Evolutionary conservation across 371 early-diverging fungal species (phyloP), one percentile per base, ranked within the genome.

Genomic region (Circinella umbellata): DNA sequence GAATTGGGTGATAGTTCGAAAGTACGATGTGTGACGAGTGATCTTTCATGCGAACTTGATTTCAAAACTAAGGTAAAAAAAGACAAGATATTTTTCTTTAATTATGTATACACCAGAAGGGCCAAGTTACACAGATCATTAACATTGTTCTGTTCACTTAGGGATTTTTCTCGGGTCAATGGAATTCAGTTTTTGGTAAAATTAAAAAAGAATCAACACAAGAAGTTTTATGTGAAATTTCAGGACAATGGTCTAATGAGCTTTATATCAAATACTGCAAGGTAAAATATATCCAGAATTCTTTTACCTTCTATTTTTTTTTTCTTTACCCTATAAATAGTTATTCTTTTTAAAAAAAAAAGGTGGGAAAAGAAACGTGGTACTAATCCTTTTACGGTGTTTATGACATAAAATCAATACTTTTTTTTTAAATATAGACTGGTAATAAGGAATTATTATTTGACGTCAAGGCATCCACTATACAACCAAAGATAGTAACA

Each of bases 1-100:
- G 99, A 98, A 78, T 81, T 98, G 67, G 98, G 97, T 36, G 99
- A 98, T 78, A 83, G 78, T 27, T 88, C 92, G 0, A 83, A 84
- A 0, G 89, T 98, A 13, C 86, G 82, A 60, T 97, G 98, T 73
- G 76, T 80, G 36, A 81, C 93, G 66, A 86, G 81, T 65, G 95
- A 93, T 74, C 81, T 97, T 64, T 71, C 88, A 37, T 94, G 93
- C 64, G 89, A 90, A 47, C 81, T 97, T 37, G 98, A 98, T 51
- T 98, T 98, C 81, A 94, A 94, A 80, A 91, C 94, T 67, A 96
- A 96, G 90, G 97, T 94, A 82, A 61, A 17, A 14, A 10, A 34
- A 53, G 1, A 66, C 15, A 20, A 48, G n/a, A 11, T 0, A 3
- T 11, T 42, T 42, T 42, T 42, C 3, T 42, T 42, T 42, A 2